Conservation (phyloP, 441 rosid genomes). For the Populus trichocarpa region DNA sequence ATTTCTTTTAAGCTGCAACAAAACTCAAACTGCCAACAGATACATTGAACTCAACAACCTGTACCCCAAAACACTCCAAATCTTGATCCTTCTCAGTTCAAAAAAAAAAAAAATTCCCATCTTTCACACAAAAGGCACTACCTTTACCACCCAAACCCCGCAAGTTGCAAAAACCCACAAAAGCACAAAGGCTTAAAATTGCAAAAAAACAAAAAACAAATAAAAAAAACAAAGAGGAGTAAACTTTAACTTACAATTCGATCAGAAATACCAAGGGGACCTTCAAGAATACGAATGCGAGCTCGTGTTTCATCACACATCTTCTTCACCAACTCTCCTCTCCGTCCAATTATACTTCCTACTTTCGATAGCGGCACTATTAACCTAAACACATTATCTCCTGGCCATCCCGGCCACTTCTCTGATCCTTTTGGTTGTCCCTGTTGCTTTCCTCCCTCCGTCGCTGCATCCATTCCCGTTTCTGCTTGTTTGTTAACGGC, state of each 20-base stretch:
- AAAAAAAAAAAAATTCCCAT: not conserved
- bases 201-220: not conserved
- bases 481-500: not conserved
- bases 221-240: not conserved
- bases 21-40: not conserved
- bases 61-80: not conserved
- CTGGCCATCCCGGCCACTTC: slow-evolving; percentile 98
- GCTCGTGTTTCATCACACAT: slow-evolving; percentile 91
- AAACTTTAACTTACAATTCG: slow-evolving; percentile 54
- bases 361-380: slow-evolving; percentile 80
- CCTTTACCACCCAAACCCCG: not conserved
- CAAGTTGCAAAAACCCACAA: not conserved
- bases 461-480: not conserved
- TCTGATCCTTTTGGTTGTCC: not conserved
- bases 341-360: slow-evolving; percentile 86
- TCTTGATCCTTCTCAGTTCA: not conserved
- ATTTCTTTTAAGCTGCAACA: not conserved
- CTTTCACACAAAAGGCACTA: not conserved
- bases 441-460: not conserved
- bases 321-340: slow-evolving; percentile 85
- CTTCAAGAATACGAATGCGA: slow-evolving; percentile 83
- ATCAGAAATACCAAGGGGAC: slow-evolving; percentile 53
- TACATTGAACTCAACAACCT: not conserved
- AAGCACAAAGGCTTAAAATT: not conserved
- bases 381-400: slow-evolving; percentile 73